Base-by-base conservation (phyloP, 352 stramenopile genomes). In the Albugo laibachii region DNA sequence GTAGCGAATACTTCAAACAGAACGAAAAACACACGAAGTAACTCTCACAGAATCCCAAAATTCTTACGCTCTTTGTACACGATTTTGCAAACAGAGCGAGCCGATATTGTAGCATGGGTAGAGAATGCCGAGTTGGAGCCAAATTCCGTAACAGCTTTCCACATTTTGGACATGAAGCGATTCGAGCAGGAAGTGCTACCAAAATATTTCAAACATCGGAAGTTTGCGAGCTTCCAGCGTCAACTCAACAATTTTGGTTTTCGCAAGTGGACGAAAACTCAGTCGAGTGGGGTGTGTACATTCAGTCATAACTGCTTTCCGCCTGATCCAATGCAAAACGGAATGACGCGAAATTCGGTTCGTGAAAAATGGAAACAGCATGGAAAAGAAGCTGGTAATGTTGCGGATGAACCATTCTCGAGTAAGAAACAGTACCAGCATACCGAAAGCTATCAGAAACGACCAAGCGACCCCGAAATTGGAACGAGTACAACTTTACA, bases 181-280 rank as follows among this genome's bases (percentile, higher is more conserved):
- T 83, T 96, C 34, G 83, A 96, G 65, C 52, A 66, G 15, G 69
- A 91, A 50, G 66, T 96, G 20, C 60, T 96, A 14, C 82, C 86
- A 15, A 81, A 84, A 49, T 96, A 95, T 62, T 96, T 96, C 53
- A 95, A 95, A 49, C 83, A 96, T 55, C 66, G 69, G 41, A 93
- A 86, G 50, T 96, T 94, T 56, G 81, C 86, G 45, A 94, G 80
- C 41, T 88, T 96, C 49, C 80, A 93, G 53, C 68, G 86, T 38
- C 83, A 96, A 57, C 65, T 96, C 41, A 94, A 92, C 59, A 94
- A 96, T 57, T 96, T 96, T 68, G 71, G 64, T 24, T 96, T 96
- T 57, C 62, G 62, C 55, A 86, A 86, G 50, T 83, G 70, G 70
- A 83, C 68, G 31, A 85, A 85, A 48, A 80, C 70, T 5, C 69